Conservation (phyloP, 2,329 filamentous ascomycete genomes). For the Delphinella strobiligena region DNA sequence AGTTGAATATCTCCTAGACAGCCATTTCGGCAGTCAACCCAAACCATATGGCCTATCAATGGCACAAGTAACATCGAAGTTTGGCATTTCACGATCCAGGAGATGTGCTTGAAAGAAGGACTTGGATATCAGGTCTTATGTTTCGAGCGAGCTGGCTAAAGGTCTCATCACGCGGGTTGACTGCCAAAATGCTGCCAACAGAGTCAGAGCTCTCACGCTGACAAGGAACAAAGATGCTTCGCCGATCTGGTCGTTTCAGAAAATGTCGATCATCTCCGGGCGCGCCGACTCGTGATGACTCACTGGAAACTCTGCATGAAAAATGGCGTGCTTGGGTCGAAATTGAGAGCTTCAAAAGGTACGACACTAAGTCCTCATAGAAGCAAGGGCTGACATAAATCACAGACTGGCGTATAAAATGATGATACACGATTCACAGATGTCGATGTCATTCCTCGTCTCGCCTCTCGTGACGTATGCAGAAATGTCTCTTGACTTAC, state of each 20-base stretch:
- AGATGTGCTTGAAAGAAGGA: too few relatives aligned
- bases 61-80: too few relatives aligned
- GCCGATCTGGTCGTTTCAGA: constrained; percentile 1
- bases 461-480: background rate
- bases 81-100: too few relatives aligned
- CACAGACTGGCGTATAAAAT: constrained; percentile 1
- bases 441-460: constrained; percentile 2
- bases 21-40: too few relatives aligned
- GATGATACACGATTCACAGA: background rate
- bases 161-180: too few relatives aligned
- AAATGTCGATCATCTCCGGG: background rate
- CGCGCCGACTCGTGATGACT: constrained; percentile 29
- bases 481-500: constrained; percentile 3
- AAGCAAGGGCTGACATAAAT: background rate
- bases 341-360: constrained; percentile 50
- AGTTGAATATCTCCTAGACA: background rate
- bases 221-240: constrained; percentile 2
- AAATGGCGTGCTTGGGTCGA: constrained; percentile 53
- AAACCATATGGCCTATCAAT: too few relatives aligned
- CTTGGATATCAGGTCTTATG: too few relatives aligned
- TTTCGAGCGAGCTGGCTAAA: too few relatives aligned
- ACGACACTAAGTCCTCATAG: background rate
- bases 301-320: constrained; percentile 39
- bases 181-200: too few relatives aligned
- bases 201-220: background rate